These are phyloP conservation scores for Boletus holoroseus DNA, from an alignment of 1,284 basidiomycete genomes.

Conservation along the genomic window DNA sequence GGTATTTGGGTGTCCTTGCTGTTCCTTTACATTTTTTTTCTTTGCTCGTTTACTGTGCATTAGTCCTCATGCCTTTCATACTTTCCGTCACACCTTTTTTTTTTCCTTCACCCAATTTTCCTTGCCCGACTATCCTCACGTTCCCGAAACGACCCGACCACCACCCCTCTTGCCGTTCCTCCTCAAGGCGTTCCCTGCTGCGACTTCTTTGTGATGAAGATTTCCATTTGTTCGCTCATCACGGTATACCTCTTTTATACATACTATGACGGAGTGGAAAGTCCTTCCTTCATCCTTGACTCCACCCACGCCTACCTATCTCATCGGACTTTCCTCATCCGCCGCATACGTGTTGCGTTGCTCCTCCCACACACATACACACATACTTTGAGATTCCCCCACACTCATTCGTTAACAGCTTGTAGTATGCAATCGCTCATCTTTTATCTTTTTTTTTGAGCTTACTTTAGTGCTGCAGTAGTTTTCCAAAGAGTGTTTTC, in stretches of 20 bases:
- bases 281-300: slow-evolving; percentile 12
- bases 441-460: slow-evolving; percentile 7
- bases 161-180: slow-evolving; percentile 8
- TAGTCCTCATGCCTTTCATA: slow-evolving; percentile 17
- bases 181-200: slow-evolving; percentile 3
- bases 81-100: slow-evolving; percentile 11
- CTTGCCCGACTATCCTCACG: slow-evolving; percentile 3
- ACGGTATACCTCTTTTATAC: slow-evolving; percentile 23
- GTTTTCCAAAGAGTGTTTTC: slow-evolving; percentile 11
- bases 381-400: slow-evolving; percentile 3
- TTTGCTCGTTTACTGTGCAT: slow-evolving; percentile 26
- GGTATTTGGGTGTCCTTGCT: slow-evolving; percentile 21
- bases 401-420: slow-evolving; percentile 25
- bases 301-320: slow-evolving; percentile 19
- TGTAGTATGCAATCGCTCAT: slow-evolving; percentile 30
- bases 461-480: slow-evolving; percentile 27
- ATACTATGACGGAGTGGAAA: slow-evolving; percentile 27
- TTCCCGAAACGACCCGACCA: slow-evolving; percentile 16
- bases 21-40: slow-evolving; percentile 9
- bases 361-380: slow-evolving; percentile 5
- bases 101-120: slow-evolving; percentile 3
- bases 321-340: slow-evolving; percentile 19
- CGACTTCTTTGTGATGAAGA: slow-evolving; percentile 13
- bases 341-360: slow-evolving; percentile 7
- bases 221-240: slow-evolving; percentile 14